Conservation (phyloP, 345 rosid genomes). For the Corchorus capsularis region DNA sequence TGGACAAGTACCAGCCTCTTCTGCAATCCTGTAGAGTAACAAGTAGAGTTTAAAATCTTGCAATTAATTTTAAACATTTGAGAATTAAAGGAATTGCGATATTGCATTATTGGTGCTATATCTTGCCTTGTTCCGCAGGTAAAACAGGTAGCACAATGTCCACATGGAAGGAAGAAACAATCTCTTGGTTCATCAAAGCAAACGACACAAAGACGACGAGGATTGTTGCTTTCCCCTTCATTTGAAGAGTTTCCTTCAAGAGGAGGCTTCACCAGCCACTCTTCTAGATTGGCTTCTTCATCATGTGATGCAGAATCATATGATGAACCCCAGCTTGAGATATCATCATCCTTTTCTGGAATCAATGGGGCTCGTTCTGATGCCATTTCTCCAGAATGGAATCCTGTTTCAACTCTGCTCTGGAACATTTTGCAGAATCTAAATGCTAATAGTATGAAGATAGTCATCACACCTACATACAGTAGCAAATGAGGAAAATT, state of each 20-base stretch:
- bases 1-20: constrained; percentile 58
- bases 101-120: not conserved
- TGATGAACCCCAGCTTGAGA: constrained; percentile 54
- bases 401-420: constrained; percentile 12
- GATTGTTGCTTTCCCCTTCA: constrained; percentile 42
- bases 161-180: constrained; percentile 74
- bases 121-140: constrained; percentile 60
- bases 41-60: not conserved
- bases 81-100: not conserved
- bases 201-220: constrained; percentile 33
- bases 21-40: constrained; percentile 47
- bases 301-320: constrained; percentile 51
- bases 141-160: constrained; percentile 65
- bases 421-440: constrained; percentile 31
- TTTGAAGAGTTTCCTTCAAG: constrained; percentile 24
- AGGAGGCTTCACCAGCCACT: constrained; percentile 23
- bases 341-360: constrained; percentile 46
- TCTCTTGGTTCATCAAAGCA: constrained; percentile 57
- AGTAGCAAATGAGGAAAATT: constrained; percentile 11
- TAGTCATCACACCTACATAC: constrained; percentile 51
- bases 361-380: constrained; percentile 47
- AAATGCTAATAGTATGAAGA: constrained; percentile 38
- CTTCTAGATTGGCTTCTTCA: constrained; percentile 43
- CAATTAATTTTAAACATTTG: not conserved
- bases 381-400: constrained; percentile 19